These are phyloP conservation scores for Saccharomycopsis fodiens DNA, from an alignment of 805 yeast genomes.

Conservation along the genomic window DNA sequence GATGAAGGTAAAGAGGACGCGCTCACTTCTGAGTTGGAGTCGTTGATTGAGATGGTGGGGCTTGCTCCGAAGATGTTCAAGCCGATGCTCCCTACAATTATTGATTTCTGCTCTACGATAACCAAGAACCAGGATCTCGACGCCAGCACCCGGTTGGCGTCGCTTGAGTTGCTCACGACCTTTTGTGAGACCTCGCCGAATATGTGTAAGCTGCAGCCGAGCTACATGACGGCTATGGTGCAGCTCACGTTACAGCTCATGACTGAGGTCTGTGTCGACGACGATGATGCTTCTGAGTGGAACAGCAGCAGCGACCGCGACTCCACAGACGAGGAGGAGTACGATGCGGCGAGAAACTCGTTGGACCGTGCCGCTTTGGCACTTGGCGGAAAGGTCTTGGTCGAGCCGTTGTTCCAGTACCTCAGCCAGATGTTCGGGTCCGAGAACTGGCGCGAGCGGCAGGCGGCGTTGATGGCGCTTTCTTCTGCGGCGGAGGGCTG, in stretches of 20 bases:
- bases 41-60: constrained; percentile 82
- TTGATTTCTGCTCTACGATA: constrained; percentile 79
- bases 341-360: constrained; percentile 91
- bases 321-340: constrained; percentile 78
- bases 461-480: constrained; percentile 94
- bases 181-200: constrained; percentile 90
- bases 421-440: constrained; percentile 79
- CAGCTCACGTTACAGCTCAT: constrained; percentile 70
- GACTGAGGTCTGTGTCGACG: constrained; percentile 87
- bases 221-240: constrained; percentile 67
- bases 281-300: constrained; percentile 87
- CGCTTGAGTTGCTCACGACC: constrained; percentile 81
- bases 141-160: constrained; percentile 70
- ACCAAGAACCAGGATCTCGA: constrained; percentile 77
- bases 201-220: constrained; percentile 80
- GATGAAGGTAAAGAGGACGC: constrained; percentile 74
- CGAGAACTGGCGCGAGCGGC: constrained; percentile 85
- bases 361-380: constrained; percentile 82
- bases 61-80: constrained; percentile 91
- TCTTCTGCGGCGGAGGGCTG: constrained; percentile 98
- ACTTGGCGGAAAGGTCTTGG: constrained; percentile 75
- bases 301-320: constrained; percentile 70
- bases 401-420: constrained; percentile 79
- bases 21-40: constrained; percentile 80
- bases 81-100: constrained; percentile 83